A percentile compares a stretch with the other conserved stretches of the same genome.
These are phyloP conservation scores for Gnomoniopsis sp. DNA, from an alignment of 2,329 filamentous ascomycete genomes.

Conservation along the genomic window DNA sequence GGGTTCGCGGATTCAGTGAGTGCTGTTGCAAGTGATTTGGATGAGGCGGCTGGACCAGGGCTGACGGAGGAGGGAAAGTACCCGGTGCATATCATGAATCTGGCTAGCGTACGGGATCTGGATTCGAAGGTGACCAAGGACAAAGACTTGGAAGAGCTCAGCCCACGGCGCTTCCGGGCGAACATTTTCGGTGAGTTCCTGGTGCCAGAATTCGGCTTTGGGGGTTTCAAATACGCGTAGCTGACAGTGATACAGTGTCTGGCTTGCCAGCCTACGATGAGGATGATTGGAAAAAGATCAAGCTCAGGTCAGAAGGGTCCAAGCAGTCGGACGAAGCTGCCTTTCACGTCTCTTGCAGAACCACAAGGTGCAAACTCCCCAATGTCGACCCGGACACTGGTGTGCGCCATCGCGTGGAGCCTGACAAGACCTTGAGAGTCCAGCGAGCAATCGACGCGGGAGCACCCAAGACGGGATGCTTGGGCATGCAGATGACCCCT, in stretches of 20 bases:
- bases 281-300: conserved; percentile 64
- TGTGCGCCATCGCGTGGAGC: conserved; percentile 51
- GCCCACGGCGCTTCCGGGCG: conserved; percentile 63
- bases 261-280: conserved; percentile 64
- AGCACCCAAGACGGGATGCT: conserved; percentile 51
- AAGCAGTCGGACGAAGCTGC: conserved; percentile 41
- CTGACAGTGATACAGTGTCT: conserved; percentile 41
- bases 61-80: conserved; percentile 44
- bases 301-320: conserved; percentile 44
- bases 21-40: conserved; percentile 6
- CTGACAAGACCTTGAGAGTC: conserved; percentile 55
- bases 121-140: conserved; percentile 52
- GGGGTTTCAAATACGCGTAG: not conserved
- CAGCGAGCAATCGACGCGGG: conserved; percentile 60
- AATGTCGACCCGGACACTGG: conserved; percentile 65
- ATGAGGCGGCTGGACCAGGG: not conserved
- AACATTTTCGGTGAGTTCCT: conserved; percentile 61
- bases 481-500: conserved; percentile 66
- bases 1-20: conserved; percentile 69
- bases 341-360: conserved; percentile 61
- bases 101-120: conserved; percentile 61
- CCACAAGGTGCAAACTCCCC: conserved; percentile 65
- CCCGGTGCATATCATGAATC: conserved; percentile 65
- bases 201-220: not conserved
- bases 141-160: conserved; percentile 46